phyloP scores from a whole-genome alignment of 768 basidiomycete genomes.

The Boletus coccyginus region DNA sequence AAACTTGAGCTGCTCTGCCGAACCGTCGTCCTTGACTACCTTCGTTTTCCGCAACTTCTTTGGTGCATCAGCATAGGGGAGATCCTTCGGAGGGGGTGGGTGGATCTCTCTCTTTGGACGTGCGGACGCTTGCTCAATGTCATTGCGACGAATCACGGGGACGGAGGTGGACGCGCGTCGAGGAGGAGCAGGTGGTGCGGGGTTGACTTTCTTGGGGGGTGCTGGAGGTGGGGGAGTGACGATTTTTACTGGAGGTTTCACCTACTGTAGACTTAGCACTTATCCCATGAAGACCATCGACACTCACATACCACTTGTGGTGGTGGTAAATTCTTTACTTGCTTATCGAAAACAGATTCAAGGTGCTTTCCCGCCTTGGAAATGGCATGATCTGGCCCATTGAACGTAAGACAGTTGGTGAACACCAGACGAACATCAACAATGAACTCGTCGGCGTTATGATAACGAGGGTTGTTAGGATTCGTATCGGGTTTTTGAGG shows the following conservation, averaged over 20 bases:
- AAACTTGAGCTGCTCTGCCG: constrained; percentile 81
- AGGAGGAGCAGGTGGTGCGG: constrained; percentile 40
- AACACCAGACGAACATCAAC: constrained; percentile 86
- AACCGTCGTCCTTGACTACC: constrained; percentile 58
- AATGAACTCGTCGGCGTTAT: constrained; percentile 74
- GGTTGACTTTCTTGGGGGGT: constrained; percentile 23
- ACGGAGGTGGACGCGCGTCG: constrained; percentile 79
- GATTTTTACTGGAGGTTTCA: constrained; percentile 46
- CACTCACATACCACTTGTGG: constrained; percentile 64
- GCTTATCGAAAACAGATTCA: constrained; percentile 84
- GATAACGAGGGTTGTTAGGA: constrained; percentile 71
- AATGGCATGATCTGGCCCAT: constrained; percentile 86
- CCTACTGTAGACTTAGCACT: constrained; percentile 23
- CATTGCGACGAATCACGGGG: constrained; percentile 80
- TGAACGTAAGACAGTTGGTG: constrained; percentile 86
- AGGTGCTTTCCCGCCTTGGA: constrained; percentile 77
- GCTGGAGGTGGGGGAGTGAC: constrained; percentile 40
- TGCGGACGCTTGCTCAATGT: constrained; percentile 47
- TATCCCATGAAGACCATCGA: constrained; percentile 13
- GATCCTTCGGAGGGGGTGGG: constrained; percentile 89
- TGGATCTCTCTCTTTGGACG: constrained; percentile 99
- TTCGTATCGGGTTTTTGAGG: constrained; percentile 73
- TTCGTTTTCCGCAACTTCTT: constrained; percentile 68
- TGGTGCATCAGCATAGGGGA: constrained; percentile 76
- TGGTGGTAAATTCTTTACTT: constrained; percentile 78